Base-by-base conservation (phyloP, 345 rosid genomes). In the Sisymbrium altissimum region DNA sequence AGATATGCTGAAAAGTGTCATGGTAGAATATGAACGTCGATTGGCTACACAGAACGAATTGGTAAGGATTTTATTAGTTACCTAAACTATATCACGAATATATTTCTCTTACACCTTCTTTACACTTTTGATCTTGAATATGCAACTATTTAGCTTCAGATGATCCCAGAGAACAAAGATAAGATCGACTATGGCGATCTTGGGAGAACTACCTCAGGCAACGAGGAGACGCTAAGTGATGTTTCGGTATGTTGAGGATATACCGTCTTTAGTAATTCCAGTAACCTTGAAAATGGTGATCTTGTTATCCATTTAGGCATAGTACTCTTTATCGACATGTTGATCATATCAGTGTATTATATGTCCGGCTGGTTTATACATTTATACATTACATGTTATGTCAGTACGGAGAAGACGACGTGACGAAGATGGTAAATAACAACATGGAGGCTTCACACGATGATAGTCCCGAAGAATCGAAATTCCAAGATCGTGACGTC, bases 1-100 rank as follows among this genome's bases (percentile, higher is more conserved):
- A 74, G 87, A 89, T 64, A 86, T 94, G 81, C 81, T 94, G 43
- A 73, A 77, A 64, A 94, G 87, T 81, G 87, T 91, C 71, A 82
- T 86, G 70, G 88, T 86, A 62, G 98, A 88, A 81, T 91, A 88
- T 75, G 91, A 86, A 83, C 84, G 74, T 69, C 88, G 88, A 58
- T 68, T 91, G 53, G 85, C 86, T 25, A 87, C 74, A 79, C 88
- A 88, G 17, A 77, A 57, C 68, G 87, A 77, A 61, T 15, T 66
- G 87, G 99, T 95, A 75, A 81, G 85, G 72, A 48, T 17, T 64
- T 70, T 27, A 17, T 18, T 43, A 55, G 64, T 32, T 32, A 30
- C 48, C 35, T 48, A 48, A 40, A 14, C 30, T 48, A 17, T 48
- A 64, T 61, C 32, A 52, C 21, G 15, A 46, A 38, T 21, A 48